Percentiles rank a stretch among this genome's conserved stretches.
Evolutionary conservation across 768 basidiomycete species (phyloP).

Genomic region (Rhizopogon vinicolor): DNA sequence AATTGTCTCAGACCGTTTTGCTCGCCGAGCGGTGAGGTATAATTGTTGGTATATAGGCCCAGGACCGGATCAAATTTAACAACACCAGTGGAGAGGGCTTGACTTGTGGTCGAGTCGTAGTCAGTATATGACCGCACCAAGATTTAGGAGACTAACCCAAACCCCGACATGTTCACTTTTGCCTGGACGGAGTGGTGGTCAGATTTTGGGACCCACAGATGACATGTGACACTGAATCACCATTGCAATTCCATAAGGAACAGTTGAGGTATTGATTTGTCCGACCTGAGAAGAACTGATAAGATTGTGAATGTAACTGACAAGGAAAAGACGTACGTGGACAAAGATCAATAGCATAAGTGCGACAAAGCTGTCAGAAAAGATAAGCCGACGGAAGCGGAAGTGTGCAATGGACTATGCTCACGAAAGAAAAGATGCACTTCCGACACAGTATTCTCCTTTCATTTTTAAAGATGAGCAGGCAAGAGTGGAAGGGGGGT

Average conservation of each 20-base stretch:
- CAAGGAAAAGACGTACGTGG: slow-evolving; percentile 50
- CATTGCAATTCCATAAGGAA: slow-evolving; percentile 72
- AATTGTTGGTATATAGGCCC: slow-evolving; percentile 63
- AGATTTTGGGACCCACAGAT: slow-evolving; percentile 6
- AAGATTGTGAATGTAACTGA: slow-evolving; percentile 16
- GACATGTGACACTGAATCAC: slow-evolving; percentile 32
- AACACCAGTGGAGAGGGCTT: slow-evolving; percentile 44
- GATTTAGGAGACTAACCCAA: slow-evolving; percentile 46
- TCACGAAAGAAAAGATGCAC: slow-evolving; percentile 70
- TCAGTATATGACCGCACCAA: neutral
- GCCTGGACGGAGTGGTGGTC: slow-evolving; percentile 37
- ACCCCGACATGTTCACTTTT: slow-evolving; percentile 63
- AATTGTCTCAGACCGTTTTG: slow-evolving; percentile 59
- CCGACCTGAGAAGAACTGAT: slow-evolving; percentile 50
- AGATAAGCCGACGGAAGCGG: slow-evolving; percentile 8
- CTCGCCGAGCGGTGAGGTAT: slow-evolving; percentile 53
- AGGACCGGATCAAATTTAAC: slow-evolving; percentile 45
- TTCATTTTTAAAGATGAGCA: slow-evolving; percentile 40
- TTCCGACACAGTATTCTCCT: slow-evolving; percentile 73
- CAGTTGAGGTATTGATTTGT: slow-evolving; percentile 73
- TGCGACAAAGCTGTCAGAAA: slow-evolving; percentile 20
- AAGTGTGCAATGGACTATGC: slow-evolving; percentile 20
- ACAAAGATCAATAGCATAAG: slow-evolving; percentile 71
- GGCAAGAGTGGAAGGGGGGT: neutral
- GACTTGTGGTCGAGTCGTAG: slow-evolving; percentile 28